Base-by-base conservation (phyloP, 306 rosid genomes). In the Pachyrhizus erosus region DNA sequence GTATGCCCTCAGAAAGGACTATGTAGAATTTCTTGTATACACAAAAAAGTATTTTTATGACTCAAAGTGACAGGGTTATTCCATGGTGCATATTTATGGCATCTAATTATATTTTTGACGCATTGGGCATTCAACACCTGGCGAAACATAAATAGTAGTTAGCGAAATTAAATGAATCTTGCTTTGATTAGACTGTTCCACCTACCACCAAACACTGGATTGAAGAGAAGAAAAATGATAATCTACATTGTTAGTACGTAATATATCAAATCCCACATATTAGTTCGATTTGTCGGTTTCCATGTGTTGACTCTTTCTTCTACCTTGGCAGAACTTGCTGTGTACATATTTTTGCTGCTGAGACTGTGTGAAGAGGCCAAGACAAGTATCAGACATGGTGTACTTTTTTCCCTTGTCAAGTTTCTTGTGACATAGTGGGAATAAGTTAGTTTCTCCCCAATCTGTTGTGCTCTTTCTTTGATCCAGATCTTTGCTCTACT, bases 261-360 rank as follows among this genome's bases (percentile, higher is more conserved):
- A 23, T 70, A 70, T 70, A 70, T 76, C 65, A 46, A 40, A 80
- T 80, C 64, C 58, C 37, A 24, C 66, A 31, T 45, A 12, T 5
- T 31, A 49, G 70, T 74, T 73, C 37, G 12, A 74, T 73, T 82
- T 81, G 83, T 81, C 80, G 64, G 82, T 72, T 82, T 55, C 75
- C 29, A 29, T 31, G 72, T 27, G 49, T 82, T 86, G 86, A 86
- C 80, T 42, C 5, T 43, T 77, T 43, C 37, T 31, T 58, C 66
- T 39, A 27, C 29, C 27, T 42, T 85, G 71, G 78, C 83, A 87
- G 88, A 84, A 62, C 79, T 64, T 87, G 74, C 40, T 70, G 51
- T 70, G 87, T 82, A 85, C 34, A 79, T 83, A 64, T 75, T 87
- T 84, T 82, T 80, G 82, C 80, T 37, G 69, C 77, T 82, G 76